phyloP scores from a whole-genome alignment of 2,329 filamentous ascomycete species.

The Ophidiomyces ophidiicola region DNA sequence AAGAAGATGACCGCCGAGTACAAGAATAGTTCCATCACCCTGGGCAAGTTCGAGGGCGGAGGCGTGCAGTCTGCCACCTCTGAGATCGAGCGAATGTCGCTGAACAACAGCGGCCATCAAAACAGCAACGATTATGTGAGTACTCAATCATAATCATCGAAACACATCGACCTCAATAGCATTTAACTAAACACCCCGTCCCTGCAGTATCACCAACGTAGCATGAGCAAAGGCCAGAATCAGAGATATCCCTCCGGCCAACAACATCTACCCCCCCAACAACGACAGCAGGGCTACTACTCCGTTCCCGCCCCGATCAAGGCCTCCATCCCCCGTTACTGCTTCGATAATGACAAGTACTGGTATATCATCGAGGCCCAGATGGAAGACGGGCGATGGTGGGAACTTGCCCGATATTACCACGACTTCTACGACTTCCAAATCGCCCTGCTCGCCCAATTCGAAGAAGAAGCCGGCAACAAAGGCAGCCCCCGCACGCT shows the following conservation, averaged over 20 bases:
- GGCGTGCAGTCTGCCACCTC: slow-evolving; percentile 50
- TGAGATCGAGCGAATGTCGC: slow-evolving; percentile 66
- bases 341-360: slow-evolving; percentile 94
- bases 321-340: slow-evolving; percentile 82
- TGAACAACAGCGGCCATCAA: slow-evolving; percentile 44
- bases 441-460: slow-evolving; percentile 81
- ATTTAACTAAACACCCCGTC: slow-evolving; percentile 7
- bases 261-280: slow-evolving; percentile 33
- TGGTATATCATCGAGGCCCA: slow-evolving; percentile 94
- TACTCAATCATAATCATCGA: slow-evolving; percentile 12
- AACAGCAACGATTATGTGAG: slow-evolving; percentile 42
- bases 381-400: slow-evolving; percentile 79
- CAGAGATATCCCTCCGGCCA: slow-evolving; percentile 27
- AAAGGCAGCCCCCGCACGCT: slow-evolving; percentile 67
- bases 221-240: slow-evolving; percentile 26
- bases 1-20: slow-evolving; percentile 99
- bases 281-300: slow-evolving; percentile 37
- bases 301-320: slow-evolving; percentile 60
- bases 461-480: slow-evolving; percentile 85
- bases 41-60: slow-evolving; percentile 67
- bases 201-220: slow-evolving; percentile 28
- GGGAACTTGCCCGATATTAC: slow-evolving; percentile 90
- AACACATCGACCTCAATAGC: slow-evolving; percentile 15
- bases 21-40: slow-evolving; percentile 95
- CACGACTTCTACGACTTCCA: slow-evolving; percentile 99